Percentiles rank a stretch among this genome's conserved stretches.
Evolutionary conservation across 2,329 filamentous ascomycete genomes (phyloP).

Genomic region (Proliferodiscus dingleyae): DNA sequence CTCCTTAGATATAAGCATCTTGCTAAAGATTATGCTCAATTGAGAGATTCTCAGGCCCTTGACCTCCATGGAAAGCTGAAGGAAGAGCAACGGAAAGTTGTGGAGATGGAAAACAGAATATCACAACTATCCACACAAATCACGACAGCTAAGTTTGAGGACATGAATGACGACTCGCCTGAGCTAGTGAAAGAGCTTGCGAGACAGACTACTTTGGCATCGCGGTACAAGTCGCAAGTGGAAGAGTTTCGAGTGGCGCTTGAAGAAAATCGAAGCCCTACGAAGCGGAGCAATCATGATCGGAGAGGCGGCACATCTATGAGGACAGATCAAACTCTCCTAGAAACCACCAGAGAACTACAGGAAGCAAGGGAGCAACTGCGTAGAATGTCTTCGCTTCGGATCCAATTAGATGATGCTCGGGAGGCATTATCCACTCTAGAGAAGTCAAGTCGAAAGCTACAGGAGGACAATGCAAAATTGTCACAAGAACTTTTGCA

Average conservation of each 20-base stretch:
- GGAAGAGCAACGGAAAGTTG: constrained; percentile 62
- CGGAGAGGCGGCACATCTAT: constrained; percentile 40
- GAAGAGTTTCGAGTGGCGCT: constrained; percentile 53
- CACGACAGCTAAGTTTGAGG: constrained; percentile 34
- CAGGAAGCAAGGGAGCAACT: constrained; percentile 50
- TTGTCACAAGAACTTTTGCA: constrained; percentile 26
- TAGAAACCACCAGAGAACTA: constrained; percentile 51
- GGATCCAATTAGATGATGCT: constrained; percentile 48
- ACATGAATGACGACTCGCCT: constrained; percentile 40
- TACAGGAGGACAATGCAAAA: constrained; percentile 29
- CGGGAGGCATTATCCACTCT: constrained; percentile 45
- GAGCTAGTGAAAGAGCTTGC: constrained; percentile 49
- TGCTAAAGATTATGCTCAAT: constrained; percentile 72
- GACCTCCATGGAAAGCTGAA: constrained; percentile 61
- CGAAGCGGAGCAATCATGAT: constrained; percentile 28
- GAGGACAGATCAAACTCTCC: constrained; percentile 45
- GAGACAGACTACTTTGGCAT: constrained; percentile 52
- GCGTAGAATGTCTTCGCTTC: constrained; percentile 46
- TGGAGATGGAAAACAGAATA: constrained; percentile 58
- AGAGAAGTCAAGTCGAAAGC: constrained; percentile 32
- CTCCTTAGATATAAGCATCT: constrained; percentile 75
- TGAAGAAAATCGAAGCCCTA: constrained; percentile 33
- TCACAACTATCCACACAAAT: constrained; percentile 57
- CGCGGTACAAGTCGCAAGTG: constrained; percentile 55
- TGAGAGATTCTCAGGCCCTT: constrained; percentile 68